These are phyloP conservation scores for Dictyostelium intermedium DNA, from an alignment of 78 protist genomes.

Conservation along the genomic window DNA sequence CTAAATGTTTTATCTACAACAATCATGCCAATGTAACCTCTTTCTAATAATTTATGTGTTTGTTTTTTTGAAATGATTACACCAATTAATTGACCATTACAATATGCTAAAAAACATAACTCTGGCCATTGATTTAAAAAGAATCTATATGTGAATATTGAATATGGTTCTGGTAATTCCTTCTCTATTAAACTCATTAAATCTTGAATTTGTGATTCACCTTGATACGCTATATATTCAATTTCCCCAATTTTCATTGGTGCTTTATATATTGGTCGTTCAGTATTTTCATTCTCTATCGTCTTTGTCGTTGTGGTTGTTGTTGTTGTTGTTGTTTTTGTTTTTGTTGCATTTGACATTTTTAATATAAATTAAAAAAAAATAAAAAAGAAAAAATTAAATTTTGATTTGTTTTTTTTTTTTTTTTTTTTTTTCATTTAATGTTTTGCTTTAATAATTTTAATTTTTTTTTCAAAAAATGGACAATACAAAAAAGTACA, in stretches of 20 bases:
- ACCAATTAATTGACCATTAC: constrained; percentile 52
- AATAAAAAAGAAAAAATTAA: not conserved
- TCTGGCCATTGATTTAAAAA: constrained; percentile 93
- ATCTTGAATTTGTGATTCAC: constrained; percentile 77
- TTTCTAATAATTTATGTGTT: constrained; percentile 32
- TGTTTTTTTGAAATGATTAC: constrained; percentile 71
- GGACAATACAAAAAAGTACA: too few relatives aligned
- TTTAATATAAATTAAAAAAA: not conserved
- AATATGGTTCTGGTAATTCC: constrained; percentile 97
- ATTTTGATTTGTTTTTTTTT: too few relatives aligned
- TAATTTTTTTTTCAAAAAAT: too few relatives aligned
- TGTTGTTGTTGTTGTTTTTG: not conserved
- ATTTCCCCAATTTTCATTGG: constrained; percentile 16
- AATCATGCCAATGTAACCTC: constrained; percentile 95
- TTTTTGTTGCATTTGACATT: not conserved
- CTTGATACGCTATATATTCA: constrained; percentile 42
- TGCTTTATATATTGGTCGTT: not conserved
- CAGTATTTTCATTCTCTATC: not conserved
- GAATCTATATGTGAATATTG: constrained; percentile 95
- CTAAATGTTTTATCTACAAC: constrained; percentile 87
- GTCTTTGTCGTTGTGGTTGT: too few relatives aligned
- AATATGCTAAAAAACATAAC: constrained; percentile 81
- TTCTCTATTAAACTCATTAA: constrained; percentile 78
- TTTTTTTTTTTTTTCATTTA: too few relatives aligned
- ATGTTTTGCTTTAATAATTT: too few relatives aligned